Base-by-base conservation (phyloP, 1,284 basidiomycete species). In the Macrocybe sp. region DNA sequence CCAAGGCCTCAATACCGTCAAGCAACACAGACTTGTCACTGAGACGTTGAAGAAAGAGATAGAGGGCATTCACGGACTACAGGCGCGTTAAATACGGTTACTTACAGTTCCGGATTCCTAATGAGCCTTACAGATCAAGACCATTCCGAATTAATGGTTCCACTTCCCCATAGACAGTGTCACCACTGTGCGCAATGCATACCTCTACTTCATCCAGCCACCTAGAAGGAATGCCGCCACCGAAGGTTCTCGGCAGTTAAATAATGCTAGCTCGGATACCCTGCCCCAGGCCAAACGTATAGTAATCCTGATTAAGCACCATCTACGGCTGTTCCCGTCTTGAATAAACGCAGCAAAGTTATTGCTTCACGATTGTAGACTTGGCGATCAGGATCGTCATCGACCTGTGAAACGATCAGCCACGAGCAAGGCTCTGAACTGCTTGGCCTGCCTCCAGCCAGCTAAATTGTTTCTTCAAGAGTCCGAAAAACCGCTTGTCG, bases 11-110 rank as follows among this genome's bases (percentile, higher is more conserved):
- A 68, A 89, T 0, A 89, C 84, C 33, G 81, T 99, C 54, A 97
- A 97, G 72, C 96, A 98, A 65, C 96, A 99, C 69, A 81, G 85
- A 53, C 71, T 98, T 39, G 93, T 99, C 45, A 97, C 92, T 31
- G 78, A 90, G 54, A 78, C 82, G 14, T 69, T 99, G 54, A 95
- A 96, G 68, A 75, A 89, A 58, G 94, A 97, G 63, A 95, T 99
- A 50, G 79, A 83, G 59, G 85, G 79, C 16, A 96, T 98, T 53
- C 96, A 99, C 65, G 96, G 96, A 1, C 68, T 99, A 29, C 95
- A 97, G 76, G 97, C 95, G 53, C 44, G 81, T 56, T 30, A 8
- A 35, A 40, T 39, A 35, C 14, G 2, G 16, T 45, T 8, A 37
- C 34, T 11, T n/a, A 42, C 2, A 7, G 22, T 36, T 41, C 16